Evolutionary conservation across 2,329 filamentous ascomycete genomes (phyloP), one percentile per base, ranked within the genome.

Genomic region (Davidsoniella australis): DNA sequence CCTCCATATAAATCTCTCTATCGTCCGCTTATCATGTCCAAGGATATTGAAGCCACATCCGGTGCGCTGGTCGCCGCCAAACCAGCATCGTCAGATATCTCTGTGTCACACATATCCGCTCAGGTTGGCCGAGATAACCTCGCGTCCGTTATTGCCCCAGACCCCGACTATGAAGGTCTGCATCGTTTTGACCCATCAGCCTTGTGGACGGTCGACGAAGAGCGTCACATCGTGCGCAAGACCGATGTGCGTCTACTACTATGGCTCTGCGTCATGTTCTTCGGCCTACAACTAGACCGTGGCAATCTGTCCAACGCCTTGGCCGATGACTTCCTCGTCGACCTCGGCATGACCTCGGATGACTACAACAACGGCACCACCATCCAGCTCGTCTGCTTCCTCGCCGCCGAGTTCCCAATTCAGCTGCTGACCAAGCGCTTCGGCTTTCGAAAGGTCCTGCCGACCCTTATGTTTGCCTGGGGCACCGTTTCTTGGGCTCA

Each of bases 281-380:
- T 80, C 50, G 74, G 73, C 0, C 64, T 81, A 4, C 75, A 81
- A 57, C 63, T 81, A 6, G 77, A 80, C 58, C 66, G 78, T 44
- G 75, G 76, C 47, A 82, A 82, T 56, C 63, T 82, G 57, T 68
- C 66, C 49, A 78, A 78, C 55, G 78, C 76, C 2, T 63, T 76
- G 26, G 75, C 74, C 1, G 78, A 81, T 57, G 73, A 76, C 56
- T 67, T 82, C 56, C 65, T 83, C 7, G 63, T 60, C 44, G 79
- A 78, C 50, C 50, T 72, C 24, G 58, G 62, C 0, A 51, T 72
- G 50, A 68, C 59, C 0, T 68, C 64, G 8, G 66, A 73, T 58
- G 70, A 76, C 52, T 76, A 75, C 58, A 77, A 77, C 55, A 69
- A 75, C 57, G 73, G 73, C 50, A 71, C 67, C 20, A 76, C 72